Evolutionary conservation across 441 rosid species (phyloP).

Genomic region (Erodium moschatum): DNA sequence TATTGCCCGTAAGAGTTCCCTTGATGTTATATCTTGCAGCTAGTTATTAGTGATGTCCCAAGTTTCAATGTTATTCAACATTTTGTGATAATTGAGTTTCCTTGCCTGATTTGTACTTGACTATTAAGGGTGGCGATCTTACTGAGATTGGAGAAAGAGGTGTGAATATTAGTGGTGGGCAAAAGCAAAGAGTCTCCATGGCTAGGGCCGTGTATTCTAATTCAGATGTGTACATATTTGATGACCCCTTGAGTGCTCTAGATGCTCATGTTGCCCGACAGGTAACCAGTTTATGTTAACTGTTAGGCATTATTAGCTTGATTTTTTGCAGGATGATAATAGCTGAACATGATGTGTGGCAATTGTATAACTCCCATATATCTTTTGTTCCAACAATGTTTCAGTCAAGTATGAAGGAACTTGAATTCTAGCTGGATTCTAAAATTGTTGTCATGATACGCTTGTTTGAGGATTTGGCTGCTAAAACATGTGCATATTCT

Average conservation of each 20-base stretch:
- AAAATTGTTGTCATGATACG: too few species aligned
- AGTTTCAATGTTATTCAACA: constrained; percentile 5
- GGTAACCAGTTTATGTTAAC: constrained; percentile 33
- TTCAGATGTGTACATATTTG: constrained; percentile 77
- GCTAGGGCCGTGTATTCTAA: constrained; percentile 85
- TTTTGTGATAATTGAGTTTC: constrained; percentile 13
- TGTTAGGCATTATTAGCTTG: not conserved
- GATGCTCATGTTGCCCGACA: constrained; percentile 92
- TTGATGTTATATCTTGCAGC: constrained; percentile 10
- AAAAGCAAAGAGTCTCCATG: constrained; percentile 96
- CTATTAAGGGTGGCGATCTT: constrained; percentile 74
- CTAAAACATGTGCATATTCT: too few species aligned
- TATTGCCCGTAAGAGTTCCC: constrained; percentile 63
- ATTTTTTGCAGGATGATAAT: not conserved
- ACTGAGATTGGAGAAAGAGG: constrained; percentile 98
- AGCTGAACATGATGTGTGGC: too few species aligned
- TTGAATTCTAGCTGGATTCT: too few species aligned
- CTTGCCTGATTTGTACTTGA: constrained; percentile 22
- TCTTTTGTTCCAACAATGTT: too few species aligned
- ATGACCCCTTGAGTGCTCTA: constrained; percentile 92
- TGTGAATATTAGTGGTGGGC: constrained; percentile 92
- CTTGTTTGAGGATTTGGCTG: too few species aligned
- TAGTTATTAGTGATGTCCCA: constrained; percentile 14
- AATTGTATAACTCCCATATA: too few species aligned
- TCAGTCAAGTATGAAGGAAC: too few species aligned